Percentiles rank a stretch among this genome's conserved stretches.
Evolutionary conservation across 1,284 basidiomycete genomes (phyloP).

Genomic region (Blastosporella zonata): DNA sequence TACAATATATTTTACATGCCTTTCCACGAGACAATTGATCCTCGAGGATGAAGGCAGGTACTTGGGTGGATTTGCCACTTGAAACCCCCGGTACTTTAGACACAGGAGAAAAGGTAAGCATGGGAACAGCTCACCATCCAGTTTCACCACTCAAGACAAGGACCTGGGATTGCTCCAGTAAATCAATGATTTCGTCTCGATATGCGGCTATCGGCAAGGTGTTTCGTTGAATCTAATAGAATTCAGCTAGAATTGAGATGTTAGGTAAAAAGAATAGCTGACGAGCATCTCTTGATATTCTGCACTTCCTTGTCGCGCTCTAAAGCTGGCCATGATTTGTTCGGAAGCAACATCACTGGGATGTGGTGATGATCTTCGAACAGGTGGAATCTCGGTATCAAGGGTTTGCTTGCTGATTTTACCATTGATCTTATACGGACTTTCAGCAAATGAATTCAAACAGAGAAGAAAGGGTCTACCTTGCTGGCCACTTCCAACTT

Average conservation of each 20-base stretch:
- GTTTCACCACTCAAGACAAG: slow-evolving; percentile 97
- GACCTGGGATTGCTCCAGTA: slow-evolving; percentile 79
- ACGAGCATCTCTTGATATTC: slow-evolving; percentile 90
- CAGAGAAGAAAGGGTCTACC: slow-evolving; percentile 30
- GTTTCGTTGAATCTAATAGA: slow-evolving; percentile 61
- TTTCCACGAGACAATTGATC: slow-evolving; percentile 81
- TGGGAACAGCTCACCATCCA: slow-evolving; percentile 66
- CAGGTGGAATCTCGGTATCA: slow-evolving; percentile 17
- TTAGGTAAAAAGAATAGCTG: slow-evolving; percentile 28
- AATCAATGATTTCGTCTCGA: slow-evolving; percentile 72
- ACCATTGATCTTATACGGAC: slow-evolving; percentile 22
- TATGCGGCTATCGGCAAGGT: slow-evolving; percentile 87
- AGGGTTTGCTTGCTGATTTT: slow-evolving; percentile 29
- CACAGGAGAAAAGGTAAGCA: neutral
- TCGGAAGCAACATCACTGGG: slow-evolving; percentile 34
- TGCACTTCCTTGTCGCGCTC: slow-evolving; percentile 53
- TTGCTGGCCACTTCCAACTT: slow-evolving; percentile 46
- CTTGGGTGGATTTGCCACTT: slow-evolving; percentile 97
- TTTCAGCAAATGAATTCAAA: slow-evolving; percentile 6
- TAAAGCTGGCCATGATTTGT: slow-evolving; percentile 59
- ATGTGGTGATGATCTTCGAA: slow-evolving; percentile 10
- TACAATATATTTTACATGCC: slow-evolving; percentile 92
- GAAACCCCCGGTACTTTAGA: slow-evolving; percentile 3
- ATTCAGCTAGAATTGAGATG: slow-evolving; percentile 16
- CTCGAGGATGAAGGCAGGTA: slow-evolving; percentile 94